A percentile compares a stretch with the other conserved stretches of the same genome.
phyloP scores from a whole-genome alignment of 805 yeast genomes.

The Myxozyma geophila region DNA sequence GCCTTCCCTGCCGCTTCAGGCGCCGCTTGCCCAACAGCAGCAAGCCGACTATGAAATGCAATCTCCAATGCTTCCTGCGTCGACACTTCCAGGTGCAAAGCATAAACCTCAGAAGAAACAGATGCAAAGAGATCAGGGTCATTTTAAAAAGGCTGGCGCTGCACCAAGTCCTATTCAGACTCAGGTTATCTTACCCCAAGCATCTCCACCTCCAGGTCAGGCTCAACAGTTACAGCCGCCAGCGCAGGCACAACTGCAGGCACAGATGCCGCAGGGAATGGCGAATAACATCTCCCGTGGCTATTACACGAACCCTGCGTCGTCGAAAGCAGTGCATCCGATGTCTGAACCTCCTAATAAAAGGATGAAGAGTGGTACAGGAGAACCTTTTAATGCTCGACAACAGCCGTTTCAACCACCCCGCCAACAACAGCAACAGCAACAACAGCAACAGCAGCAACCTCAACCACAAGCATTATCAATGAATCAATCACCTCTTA shows the following conservation, averaged over 20 bases:
- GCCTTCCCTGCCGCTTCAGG: conserved; percentile 13
- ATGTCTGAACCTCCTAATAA: not conserved
- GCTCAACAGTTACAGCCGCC: conserved; percentile 5
- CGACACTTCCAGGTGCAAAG: too few relatives aligned
- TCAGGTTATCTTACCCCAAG: too few relatives aligned
- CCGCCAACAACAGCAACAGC: conserved; percentile 25
- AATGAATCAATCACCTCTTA: not conserved
- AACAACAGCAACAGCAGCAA: conserved; percentile 28
- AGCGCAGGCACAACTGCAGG: not conserved
- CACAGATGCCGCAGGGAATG: not conserved
- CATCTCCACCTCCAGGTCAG: too few relatives aligned
- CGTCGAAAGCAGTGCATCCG: not conserved
- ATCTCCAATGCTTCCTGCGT: conserved; percentile 4
- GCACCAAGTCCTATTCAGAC: too few relatives aligned
- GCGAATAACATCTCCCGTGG: not conserved
- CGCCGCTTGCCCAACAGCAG: conserved; percentile 23
- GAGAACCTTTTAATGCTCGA: not conserved
- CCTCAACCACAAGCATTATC: conserved; percentile 5
- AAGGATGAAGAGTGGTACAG: not conserved
- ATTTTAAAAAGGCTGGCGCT: too few relatives aligned
- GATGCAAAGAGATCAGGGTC: too few relatives aligned
- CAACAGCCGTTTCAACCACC: not conserved
- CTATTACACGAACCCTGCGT: not conserved
- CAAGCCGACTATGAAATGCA: not conserved
- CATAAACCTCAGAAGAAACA: too few relatives aligned